Conservation (phyloP, 2,329 filamentous ascomycete species). For the Phialemonium atrogriseum region DNA sequence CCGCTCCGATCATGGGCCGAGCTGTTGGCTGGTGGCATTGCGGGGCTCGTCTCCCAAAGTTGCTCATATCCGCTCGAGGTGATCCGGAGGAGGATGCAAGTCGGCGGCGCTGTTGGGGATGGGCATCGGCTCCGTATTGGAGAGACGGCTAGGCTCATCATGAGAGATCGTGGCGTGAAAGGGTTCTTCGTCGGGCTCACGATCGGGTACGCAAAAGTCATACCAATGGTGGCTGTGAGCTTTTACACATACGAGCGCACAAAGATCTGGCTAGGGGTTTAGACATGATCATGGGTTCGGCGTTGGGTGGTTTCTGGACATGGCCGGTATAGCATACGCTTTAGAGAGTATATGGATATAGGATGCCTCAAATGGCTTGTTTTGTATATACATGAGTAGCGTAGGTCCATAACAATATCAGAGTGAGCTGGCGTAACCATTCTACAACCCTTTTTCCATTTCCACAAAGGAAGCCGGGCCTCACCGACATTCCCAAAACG, state of each 20-base stretch:
- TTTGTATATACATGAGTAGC: too few species aligned
- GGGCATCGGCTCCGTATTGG: constrained; percentile 68
- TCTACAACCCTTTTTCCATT: too few species aligned
- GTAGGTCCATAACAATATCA: too few species aligned
- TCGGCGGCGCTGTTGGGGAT: constrained; percentile 88
- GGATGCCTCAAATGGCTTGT: too few species aligned
- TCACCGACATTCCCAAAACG: too few species aligned
- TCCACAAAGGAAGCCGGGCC: too few species aligned
- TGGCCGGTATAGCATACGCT: too few species aligned
- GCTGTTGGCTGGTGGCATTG: constrained; percentile 72
- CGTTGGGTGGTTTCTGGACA: too few species aligned
- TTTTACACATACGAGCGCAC: constrained; percentile 60
- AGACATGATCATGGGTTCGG: constrained; percentile 13
- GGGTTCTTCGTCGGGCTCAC: constrained; percentile 91
- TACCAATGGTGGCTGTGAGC: constrained; percentile 73
- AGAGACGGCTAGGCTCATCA: constrained; percentile 72
- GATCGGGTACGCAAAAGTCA: constrained; percentile 90
- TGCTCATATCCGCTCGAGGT: constrained; percentile 92
- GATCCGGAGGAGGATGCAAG: constrained; percentile 88
- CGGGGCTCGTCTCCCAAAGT: constrained; percentile 84
- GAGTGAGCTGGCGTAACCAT: too few species aligned
- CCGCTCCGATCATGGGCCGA: constrained; percentile 81
- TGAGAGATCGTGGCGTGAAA: constrained; percentile 62
- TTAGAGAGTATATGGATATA: too few species aligned
- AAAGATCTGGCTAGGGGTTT: constrained; percentile 60